Percentiles rank a stretch among this genome's conserved stretches.
Evolutionary conservation across 768 basidiomycete genomes (phyloP).

Genomic region (Suillus placidus): DNA sequence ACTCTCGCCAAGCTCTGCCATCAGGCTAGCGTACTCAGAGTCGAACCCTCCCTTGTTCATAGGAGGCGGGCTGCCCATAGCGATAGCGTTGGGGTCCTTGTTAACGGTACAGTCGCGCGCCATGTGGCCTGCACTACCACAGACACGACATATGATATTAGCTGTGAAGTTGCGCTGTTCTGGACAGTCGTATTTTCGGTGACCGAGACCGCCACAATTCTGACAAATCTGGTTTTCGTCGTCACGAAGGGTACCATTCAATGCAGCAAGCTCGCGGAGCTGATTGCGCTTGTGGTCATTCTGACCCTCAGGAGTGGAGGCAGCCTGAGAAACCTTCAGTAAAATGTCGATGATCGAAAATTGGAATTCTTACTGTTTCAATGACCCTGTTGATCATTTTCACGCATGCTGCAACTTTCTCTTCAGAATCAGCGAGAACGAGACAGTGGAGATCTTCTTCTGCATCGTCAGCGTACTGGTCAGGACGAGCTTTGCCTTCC

Average conservation of each 20-base stretch:
- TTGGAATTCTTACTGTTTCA: slow-evolving; percentile 72
- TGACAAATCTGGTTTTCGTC: slow-evolving; percentile 99
- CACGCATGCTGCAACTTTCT: slow-evolving; percentile 90
- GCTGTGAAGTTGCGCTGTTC: slow-evolving; percentile 98
- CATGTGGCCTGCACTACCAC: slow-evolving; percentile 99
- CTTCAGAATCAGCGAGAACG: slow-evolving; percentile 89
- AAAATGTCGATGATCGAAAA: neutral
- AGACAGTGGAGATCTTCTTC: slow-evolving; percentile 99
- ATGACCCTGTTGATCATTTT: slow-evolving; percentile 97
- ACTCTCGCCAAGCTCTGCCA: slow-evolving; percentile 96
- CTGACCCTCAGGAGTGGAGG: slow-evolving; percentile 98
- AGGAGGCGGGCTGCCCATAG: slow-evolving; percentile 48
- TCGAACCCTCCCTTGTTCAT: slow-evolving; percentile 83
- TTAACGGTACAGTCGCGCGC: slow-evolving; percentile 96
- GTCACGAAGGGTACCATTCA: slow-evolving; percentile 98
- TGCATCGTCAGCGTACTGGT: slow-evolving; percentile 93
- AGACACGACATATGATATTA: slow-evolving; percentile 98
- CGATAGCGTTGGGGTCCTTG: slow-evolving; percentile 77
- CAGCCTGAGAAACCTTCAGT: slow-evolving; percentile 61
- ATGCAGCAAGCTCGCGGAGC: slow-evolving; percentile 93
- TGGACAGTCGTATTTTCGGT: slow-evolving; percentile 98
- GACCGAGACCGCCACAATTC: slow-evolving; percentile 91
- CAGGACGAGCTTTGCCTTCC: slow-evolving; percentile 95
- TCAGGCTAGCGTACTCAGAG: slow-evolving; percentile 94
- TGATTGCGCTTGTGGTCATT: slow-evolving; percentile 99